Evolutionary conservation across 2,329 filamentous ascomycete species (phyloP).

Genomic region (Amphichorda felina): DNA sequence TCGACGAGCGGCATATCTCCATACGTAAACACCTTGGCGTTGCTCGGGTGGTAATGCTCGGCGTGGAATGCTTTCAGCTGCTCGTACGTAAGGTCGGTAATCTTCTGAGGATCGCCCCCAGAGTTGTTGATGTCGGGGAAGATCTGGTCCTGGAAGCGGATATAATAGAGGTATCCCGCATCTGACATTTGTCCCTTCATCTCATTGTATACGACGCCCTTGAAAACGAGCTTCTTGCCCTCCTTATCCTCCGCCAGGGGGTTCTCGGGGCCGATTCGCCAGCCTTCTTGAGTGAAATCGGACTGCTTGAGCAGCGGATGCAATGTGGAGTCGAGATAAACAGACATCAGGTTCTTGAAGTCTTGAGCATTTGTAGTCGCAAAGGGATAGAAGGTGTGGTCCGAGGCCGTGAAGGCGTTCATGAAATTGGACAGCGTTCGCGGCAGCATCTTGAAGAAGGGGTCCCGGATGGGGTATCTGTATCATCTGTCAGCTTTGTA

Average conservation of each 20-base stretch:
- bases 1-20: conserved; percentile 79
- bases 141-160: conserved; percentile 87
- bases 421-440: conserved; percentile 98
- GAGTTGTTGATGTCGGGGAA: conserved; percentile 94
- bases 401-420: conserved; percentile 95
- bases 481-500: background rate
- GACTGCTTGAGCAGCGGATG: conserved; percentile 80
- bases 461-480: conserved; percentile 92
- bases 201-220: conserved; percentile 97
- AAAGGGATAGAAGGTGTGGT: conserved; percentile 96
- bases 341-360: conserved; percentile 90
- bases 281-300: conserved; percentile 94
- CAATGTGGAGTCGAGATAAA: conserved; percentile 91
- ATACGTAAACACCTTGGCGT: conserved; percentile 91
- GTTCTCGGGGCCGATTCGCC: conserved; percentile 91
- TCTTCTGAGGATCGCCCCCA: conserved; percentile 89
- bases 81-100: conserved; percentile 87
- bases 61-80: conserved; percentile 82
- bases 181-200: conserved; percentile 99
- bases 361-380: conserved; percentile 93
- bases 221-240: conserved; percentile 72
- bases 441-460: conserved; percentile 99
- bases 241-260: conserved; percentile 46
- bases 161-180: conserved; percentile 91
- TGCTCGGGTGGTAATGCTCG: conserved; percentile 93